Base-by-base conservation (phyloP, 2,329 filamentous ascomycete species). In the Trichophyton benhamiae region DNA sequence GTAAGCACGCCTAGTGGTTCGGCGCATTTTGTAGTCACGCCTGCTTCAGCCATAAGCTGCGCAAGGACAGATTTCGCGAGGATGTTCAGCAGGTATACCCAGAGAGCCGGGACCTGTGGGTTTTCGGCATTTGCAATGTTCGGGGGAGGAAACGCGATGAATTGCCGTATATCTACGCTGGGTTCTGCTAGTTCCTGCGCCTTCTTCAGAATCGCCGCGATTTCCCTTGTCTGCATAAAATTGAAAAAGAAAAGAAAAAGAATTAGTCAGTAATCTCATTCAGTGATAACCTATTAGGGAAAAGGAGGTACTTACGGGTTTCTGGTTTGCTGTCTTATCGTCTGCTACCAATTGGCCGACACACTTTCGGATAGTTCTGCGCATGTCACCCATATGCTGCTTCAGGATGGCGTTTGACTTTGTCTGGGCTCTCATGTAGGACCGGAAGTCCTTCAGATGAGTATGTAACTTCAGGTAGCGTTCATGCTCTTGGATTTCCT, bases 1-100 rank as follows among this genome's bases (percentile, higher is more conserved):
- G 86, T 81, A 25, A 91, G 79, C 25, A 92, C 83, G n/a, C 90
- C 90, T 52, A 95, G 81, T 0, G 88, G 87, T 66, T 94, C 88
- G 8, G 89, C 89, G 4, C 83, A 80, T 64, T 82, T 82, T 0
- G 83, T 80, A 60, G 84, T 83, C 25, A 83, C 81, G 9, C 81
- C 80, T 55, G 84, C 86, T 72, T 89, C 86, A 59, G 80, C 82
- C 64, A 85, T 80, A 67, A 87, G 86, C 65, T 91, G 88, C 55
- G 80, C 82, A 63, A 94, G 80, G 61, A 91, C 79, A 49, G 79
- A 79, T 72, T 95, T 95, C 66, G 86, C 79, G 65, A 91, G 86
- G 58, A 87, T 84, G 67, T 88, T 91, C 61, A 95, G 78, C 1
- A 89, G 79, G 70, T 91, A 95, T 27, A 95, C 76, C 64, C 89